These are phyloP conservation scores for Aspergillus hancockii DNA, from an alignment of 495 filamentous ascomycete genomes.

Conservation along the genomic window DNA sequence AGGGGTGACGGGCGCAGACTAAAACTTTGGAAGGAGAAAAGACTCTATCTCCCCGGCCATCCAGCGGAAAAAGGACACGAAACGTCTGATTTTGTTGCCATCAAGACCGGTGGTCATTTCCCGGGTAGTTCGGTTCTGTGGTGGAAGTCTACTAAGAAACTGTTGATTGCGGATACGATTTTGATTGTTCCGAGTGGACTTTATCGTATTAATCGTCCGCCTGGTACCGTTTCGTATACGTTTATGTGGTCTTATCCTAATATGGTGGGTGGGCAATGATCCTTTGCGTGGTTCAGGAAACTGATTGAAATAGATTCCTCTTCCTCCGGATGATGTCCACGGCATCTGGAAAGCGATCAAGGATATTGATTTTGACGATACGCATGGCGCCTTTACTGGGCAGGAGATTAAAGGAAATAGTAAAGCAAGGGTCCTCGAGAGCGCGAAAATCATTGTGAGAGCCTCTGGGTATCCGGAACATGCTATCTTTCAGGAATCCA, in stretches of 20 bases:
- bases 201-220: constrained; percentile 55
- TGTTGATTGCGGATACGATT: constrained; percentile 73
- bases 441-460: constrained; percentile 69
- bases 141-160: constrained; percentile 45
- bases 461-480: constrained; percentile 57
- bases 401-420: constrained; percentile 58
- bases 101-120: constrained; percentile 77
- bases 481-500: constrained; percentile 29
- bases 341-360: constrained; percentile 48
- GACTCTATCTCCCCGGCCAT: constrained; percentile 15
- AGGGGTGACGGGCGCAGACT: no score
- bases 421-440: constrained; percentile 67
- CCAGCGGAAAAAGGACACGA: constrained; percentile 12
- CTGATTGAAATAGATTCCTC: constrained; percentile 52
- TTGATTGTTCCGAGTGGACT: constrained; percentile 62
- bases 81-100: constrained; percentile 55
- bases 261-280: constrained; percentile 47
- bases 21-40: constrained; percentile 31
- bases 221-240: constrained; percentile 60
- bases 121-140: constrained; percentile 66
- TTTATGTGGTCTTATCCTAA: constrained; percentile 85
- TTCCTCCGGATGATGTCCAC: constrained; percentile 41
- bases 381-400: constrained; percentile 65
- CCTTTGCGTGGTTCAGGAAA: not conserved
- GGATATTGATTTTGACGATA: constrained; percentile 59